These are phyloP conservation scores for Abrus pulchellus DNA, from an alignment of 306 rosid species.

Conservation along the genomic window DNA sequence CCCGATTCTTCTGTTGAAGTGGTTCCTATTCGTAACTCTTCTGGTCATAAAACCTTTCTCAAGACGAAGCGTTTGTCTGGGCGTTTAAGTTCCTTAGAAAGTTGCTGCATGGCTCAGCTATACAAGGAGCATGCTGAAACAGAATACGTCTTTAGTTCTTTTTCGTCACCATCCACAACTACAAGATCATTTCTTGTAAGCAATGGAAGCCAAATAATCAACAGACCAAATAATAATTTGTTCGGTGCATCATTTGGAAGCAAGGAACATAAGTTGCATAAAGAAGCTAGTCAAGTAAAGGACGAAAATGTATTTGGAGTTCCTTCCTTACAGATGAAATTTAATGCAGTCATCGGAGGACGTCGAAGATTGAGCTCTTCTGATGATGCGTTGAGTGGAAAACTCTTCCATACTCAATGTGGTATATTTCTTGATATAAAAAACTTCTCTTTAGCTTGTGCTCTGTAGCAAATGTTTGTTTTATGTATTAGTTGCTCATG, in stretches of 20 bases:
- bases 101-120: conserved; percentile 85
- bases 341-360: conserved; percentile 51
- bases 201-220: conserved; percentile 71
- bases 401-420: conserved; percentile 50
- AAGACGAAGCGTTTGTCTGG: conserved; percentile 51
- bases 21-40: conserved; percentile 51
- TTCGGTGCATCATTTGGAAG: conserved; percentile 49
- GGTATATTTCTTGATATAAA: conserved; percentile 45
- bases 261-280: conserved; percentile 52
- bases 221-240: conserved; percentile 49
- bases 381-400: conserved; percentile 43
- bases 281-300: conserved; percentile 47
- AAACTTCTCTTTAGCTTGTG: conserved; percentile 27
- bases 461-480: conserved; percentile 13
- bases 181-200: conserved; percentile 67
- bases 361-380: conserved; percentile 55
- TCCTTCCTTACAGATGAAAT: conserved; percentile 57
- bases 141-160: conserved; percentile 61
- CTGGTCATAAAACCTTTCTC: conserved; percentile 61
- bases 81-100: conserved; percentile 72
- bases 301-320: conserved; percentile 55
- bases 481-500: not conserved
- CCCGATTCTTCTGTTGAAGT: conserved; percentile 48
- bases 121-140: conserved; percentile 67
- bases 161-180: conserved; percentile 53